These are phyloP conservation scores for Neofusicoccum umdonicola DNA, from an alignment of 2,329 filamentous ascomycete genomes.

Conservation along the genomic window DNA sequence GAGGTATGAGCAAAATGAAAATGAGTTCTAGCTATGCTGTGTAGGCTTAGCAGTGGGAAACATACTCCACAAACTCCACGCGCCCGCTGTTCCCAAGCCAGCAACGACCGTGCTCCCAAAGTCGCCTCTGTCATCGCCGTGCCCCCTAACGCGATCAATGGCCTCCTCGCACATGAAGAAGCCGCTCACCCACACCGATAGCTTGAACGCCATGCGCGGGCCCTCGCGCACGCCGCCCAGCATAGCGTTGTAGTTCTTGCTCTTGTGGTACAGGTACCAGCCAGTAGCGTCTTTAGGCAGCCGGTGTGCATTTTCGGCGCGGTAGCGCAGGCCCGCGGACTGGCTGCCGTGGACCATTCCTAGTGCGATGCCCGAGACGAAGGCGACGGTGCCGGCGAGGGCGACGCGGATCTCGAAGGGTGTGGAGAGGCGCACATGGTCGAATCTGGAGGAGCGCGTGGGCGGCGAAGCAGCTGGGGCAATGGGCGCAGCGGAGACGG, in stretches of 20 bases:
- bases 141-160: slow-evolving; percentile 64
- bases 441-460: background rate
- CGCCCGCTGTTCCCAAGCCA: slow-evolving; percentile 77
- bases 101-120: slow-evolving; percentile 78
- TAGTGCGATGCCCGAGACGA: slow-evolving; percentile 66
- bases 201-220: slow-evolving; percentile 66
- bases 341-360: slow-evolving; percentile 72
- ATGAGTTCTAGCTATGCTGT: too few species aligned
- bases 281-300: slow-evolving; percentile 77
- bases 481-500: background rate
- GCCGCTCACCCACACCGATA: slow-evolving; percentile 69
- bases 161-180: slow-evolving; percentile 84
- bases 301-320: slow-evolving; percentile 94
- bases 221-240: slow-evolving; percentile 77
- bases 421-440: slow-evolving; percentile 54
- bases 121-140: slow-evolving; percentile 53
- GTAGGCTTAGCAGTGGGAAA: slow-evolving; percentile 19
- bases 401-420: slow-evolving; percentile 65
- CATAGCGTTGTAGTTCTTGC: slow-evolving; percentile 87
- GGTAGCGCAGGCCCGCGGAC: slow-evolving; percentile 76
- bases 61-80: slow-evolving; percentile 84
- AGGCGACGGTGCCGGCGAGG: slow-evolving; percentile 57
- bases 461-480: background rate
- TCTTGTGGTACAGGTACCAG: slow-evolving; percentile 99
- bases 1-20: too few species aligned